Evolutionary conservation across 2,329 filamentous ascomycete genomes (phyloP).

Genomic region (Pseudocercospora pini-densiflorae): DNA sequence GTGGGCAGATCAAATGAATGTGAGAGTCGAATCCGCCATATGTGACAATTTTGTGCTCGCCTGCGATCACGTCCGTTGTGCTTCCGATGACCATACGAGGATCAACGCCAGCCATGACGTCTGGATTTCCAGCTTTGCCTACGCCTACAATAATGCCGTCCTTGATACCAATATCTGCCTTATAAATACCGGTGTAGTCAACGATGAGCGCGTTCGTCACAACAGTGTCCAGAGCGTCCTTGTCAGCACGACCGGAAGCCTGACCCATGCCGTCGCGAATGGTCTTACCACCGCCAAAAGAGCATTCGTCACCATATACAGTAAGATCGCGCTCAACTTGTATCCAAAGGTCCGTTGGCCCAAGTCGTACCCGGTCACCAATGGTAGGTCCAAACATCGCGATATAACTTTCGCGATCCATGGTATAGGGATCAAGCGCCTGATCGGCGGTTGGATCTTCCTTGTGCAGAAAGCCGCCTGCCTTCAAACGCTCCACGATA

Average conservation of each 20-base stretch:
- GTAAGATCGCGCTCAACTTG: conserved; percentile 86
- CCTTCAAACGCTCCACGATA: conserved; percentile 69
- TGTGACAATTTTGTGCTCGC: conserved; percentile 87
- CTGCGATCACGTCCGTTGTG: conserved; percentile 90
- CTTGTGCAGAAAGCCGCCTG: conserved; percentile 77
- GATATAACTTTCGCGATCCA: conserved; percentile 79
- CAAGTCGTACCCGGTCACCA: conserved; percentile 81
- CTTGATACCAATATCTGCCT: conserved; percentile 95
- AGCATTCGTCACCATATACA: conserved; percentile 87
- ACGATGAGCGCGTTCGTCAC: conserved; percentile 89
- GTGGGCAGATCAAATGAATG: conserved; percentile 93
- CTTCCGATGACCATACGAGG: conserved; percentile 80
- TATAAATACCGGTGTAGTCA: conserved; percentile 92
- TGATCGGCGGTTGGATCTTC: conserved; percentile 66
- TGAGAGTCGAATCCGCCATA: conserved; percentile 89
- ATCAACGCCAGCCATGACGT: conserved; percentile 89
- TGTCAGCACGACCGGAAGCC: conserved; percentile 74
- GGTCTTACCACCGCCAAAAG: conserved; percentile 94
- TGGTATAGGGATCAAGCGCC: conserved; percentile 65
- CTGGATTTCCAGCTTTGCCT: conserved; percentile 95
- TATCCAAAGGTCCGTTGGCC: conserved; percentile 86
- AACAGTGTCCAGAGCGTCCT: conserved; percentile 78
- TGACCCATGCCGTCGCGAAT: conserved; percentile 96
- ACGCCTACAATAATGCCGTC: conserved; percentile 84
- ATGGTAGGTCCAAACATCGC: conserved; percentile 93